Conservation (phyloP, 2,329 filamentous ascomycete species). For the Aspergillus ochraceoroseus region DNA sequence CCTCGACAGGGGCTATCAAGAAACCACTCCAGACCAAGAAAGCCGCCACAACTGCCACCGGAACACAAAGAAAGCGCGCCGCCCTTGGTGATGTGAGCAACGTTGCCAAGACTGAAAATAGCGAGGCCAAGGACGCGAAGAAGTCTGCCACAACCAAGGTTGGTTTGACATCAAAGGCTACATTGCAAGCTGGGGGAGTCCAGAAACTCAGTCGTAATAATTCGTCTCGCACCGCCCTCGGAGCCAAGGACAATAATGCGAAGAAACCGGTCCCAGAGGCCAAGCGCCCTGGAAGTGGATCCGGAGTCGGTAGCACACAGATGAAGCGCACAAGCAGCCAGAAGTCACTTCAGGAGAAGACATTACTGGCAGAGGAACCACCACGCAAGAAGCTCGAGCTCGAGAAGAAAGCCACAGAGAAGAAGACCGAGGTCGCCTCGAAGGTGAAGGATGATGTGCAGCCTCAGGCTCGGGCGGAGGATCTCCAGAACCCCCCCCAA, state of each 20-base stretch:
- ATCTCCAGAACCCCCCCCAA: constrained; percentile 39
- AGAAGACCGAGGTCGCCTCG: constrained; percentile 32
- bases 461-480: constrained; percentile 33
- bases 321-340: constrained; percentile 62
- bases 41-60: constrained; percentile 46
- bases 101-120: constrained; percentile 65
- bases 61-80: constrained; percentile 66
- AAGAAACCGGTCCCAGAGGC: constrained; percentile 61
- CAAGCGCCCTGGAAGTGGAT: constrained; percentile 69
- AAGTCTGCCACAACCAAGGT: constrained; percentile 62
- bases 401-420: constrained; percentile 43
- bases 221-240: constrained; percentile 59
- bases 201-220: constrained; percentile 63
- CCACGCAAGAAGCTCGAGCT: constrained; percentile 61
- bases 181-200: constrained; percentile 70
- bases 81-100: constrained; percentile 95
- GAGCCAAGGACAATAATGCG: constrained; percentile 57
- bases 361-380: constrained; percentile 56
- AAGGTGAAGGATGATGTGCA: constrained; percentile 26
- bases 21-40: constrained; percentile 69
- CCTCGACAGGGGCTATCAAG: constrained; percentile 58
- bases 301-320: constrained; percentile 58
- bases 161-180: constrained; percentile 71
- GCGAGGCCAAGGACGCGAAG: constrained; percentile 61
- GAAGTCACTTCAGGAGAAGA: constrained; percentile 58